Evolutionary conservation across 805 yeast genomes (phyloP), one percentile per base, ranked within the genome.

Genomic region (Metschnikowia kofuensis): DNA sequence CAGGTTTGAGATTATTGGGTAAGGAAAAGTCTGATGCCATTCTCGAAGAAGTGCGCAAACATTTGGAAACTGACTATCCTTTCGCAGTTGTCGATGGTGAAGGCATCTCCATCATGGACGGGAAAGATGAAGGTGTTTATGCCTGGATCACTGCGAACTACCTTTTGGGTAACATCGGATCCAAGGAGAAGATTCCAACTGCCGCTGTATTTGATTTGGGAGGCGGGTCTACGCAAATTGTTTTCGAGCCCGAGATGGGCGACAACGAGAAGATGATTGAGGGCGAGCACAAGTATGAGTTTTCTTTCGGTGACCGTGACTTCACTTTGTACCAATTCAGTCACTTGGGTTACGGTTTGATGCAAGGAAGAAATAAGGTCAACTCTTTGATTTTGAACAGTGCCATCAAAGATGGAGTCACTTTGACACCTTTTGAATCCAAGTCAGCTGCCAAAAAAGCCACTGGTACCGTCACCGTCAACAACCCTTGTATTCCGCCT

Each of bases 141-240:
- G 99, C 99, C 1, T 94, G 99, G 99, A 87, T 94, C 67, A 94
- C 99, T 28, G 84, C 97, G 44, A 94, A 94, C 72, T 94, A 84
- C 67, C 74, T 94, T 56, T 77, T 92, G 58, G 98, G 97, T 38
- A 94, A 92, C 72, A 92, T 94, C 66, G 99, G 98, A 13, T 65
- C 76, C n/a, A 66, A 82, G 21, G 84, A 80, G 37, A 85, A 85
- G 67, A 66, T 71, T 27, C 90, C 96, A 30, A 94, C 99, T 11
- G 96, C 96, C 43, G 99, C 98, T 21, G 96, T 94, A 10, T 94
- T 94, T 63, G 99, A 94, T 68, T 79, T 94, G 51, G 99, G 99
- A 59, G 99, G 99, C 62, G 98, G 98, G 4, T 89, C 97, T 7
- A 94, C 99, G 12, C 99, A 95, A 72, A 90, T 94, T 71, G 99